These are phyloP conservation scores for Trichaptum fuscoviolaceum DNA, from an alignment of 768 basidiomycete genomes.

Conservation along the genomic window DNA sequence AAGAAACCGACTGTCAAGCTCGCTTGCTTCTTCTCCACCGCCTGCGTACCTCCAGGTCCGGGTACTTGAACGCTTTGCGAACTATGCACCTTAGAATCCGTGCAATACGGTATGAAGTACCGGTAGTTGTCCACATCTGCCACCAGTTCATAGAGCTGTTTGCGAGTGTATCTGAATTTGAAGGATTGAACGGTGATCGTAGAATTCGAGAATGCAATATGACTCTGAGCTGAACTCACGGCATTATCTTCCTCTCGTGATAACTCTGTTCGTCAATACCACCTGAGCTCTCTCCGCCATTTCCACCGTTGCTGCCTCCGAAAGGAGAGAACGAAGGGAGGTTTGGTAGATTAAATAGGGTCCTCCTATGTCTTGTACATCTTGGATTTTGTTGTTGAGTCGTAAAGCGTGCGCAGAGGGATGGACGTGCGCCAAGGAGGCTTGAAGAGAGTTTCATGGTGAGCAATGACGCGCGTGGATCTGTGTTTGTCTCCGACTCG, in stretches of 20 bases:
- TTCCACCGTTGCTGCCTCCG: slow-evolving; percentile 22
- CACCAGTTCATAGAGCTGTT: slow-evolving; percentile 80
- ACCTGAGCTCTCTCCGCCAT: background rate
- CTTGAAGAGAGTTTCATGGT: background rate
- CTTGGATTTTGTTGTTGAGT: background rate
- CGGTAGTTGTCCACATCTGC: slow-evolving; percentile 85
- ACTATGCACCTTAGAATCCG: slow-evolving; percentile 57
- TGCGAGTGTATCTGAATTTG: slow-evolving; percentile 59
- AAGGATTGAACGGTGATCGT: slow-evolving; percentile 11
- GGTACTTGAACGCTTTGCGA: slow-evolving; percentile 23
- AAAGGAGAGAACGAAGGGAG: slow-evolving; percentile 41
- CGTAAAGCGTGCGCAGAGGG: background rate
- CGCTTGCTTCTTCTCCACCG: slow-evolving; percentile 50
- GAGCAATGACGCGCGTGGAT: background rate
- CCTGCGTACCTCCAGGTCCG: slow-evolving; percentile 16
- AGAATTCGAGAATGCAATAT: background rate
- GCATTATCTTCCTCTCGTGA: slow-evolving; percentile 80
- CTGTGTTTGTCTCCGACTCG: background rate
- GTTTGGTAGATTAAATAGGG: slow-evolving; percentile 48
- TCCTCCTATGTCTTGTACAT: slow-evolving; percentile 17
- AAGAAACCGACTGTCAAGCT: slow-evolving; percentile 89
- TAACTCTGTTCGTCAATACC: slow-evolving; percentile 51
- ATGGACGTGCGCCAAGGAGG: background rate
- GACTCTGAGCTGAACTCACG: slow-evolving; percentile 46
- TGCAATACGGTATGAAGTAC: slow-evolving; percentile 87